phyloP scores from a whole-genome alignment of 306 rosid genomes.

The Inga oerstediana region DNA sequence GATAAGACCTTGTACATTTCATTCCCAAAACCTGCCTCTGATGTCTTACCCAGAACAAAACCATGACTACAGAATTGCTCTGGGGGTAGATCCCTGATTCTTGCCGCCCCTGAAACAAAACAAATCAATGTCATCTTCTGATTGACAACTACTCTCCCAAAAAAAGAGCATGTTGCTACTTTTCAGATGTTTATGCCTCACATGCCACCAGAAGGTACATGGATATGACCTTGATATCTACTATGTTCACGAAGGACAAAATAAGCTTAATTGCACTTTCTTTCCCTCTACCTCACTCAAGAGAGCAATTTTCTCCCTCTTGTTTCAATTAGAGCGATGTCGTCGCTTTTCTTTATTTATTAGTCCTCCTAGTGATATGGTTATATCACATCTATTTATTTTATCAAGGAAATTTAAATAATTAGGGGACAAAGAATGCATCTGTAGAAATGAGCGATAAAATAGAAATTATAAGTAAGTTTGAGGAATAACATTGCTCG shows the following conservation, averaged over 20 bases:
- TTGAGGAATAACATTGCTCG: background rate
- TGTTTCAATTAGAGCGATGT: background rate
- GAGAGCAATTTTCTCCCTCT: background rate
- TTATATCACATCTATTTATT: no score
- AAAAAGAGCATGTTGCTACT: background rate
- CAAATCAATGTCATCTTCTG: conserved; percentile 14
- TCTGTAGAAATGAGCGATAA: background rate
- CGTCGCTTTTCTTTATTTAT: background rate
- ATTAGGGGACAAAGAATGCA: no score
- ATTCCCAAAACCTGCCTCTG: conserved; percentile 97
- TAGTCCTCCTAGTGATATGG: background rate
- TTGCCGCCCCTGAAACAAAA: conserved; percentile 76
- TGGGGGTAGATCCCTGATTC: conserved; percentile 68
- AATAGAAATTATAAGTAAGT: background rate
- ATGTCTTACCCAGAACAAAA: conserved; percentile 86
- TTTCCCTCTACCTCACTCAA: background rate
- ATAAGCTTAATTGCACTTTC: background rate
- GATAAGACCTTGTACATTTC: conserved; percentile 96
- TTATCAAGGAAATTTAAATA: no score
- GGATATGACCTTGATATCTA: background rate
- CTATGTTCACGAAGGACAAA: background rate
- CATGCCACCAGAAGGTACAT: background rate
- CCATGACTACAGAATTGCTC: conserved; percentile 86
- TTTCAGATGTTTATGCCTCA: background rate
- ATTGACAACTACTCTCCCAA: background rate